Evolutionary conservation across 139 green algal genomes (phyloP), one percentile per base, ranked within the genome.

Genomic region (Axilococcus clingmanii): DNA sequence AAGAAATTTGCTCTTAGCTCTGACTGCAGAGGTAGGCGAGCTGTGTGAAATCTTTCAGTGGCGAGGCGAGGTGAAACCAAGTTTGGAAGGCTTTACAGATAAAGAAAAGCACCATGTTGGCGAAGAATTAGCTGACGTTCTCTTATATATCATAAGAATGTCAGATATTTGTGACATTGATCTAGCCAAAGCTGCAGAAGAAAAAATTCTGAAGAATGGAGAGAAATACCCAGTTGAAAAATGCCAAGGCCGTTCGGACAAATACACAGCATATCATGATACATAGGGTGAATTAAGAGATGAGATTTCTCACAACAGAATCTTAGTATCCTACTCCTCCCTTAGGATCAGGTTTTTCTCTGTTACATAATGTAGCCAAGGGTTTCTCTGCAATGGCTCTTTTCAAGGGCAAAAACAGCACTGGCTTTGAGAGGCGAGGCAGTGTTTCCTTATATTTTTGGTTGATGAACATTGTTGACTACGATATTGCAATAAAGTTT

Each of bases 121-220:
- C 2, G 75, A 93, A 55, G 80, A 87, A 60, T 40, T 93, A 19
- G 67, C 74, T 5, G 83, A 91, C 44, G 76, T 88, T 34, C 66
- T 88, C 42, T 64, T 91, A 36, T 88, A 91, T 44, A 41, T 90
- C 20, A 32, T 89, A 16, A 53, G 79, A 0, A 47, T 89, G 25
- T 59, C 79, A 4, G 82, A 91, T 44, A 40, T 68, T 24, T 91
- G 82, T 49, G 72, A 58, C 5, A 46, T 89, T 2, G 76, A 91
- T 59, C 69, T 91, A 32, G 71, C 45, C 0, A 23, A 34, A 3
- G 81, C 78, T 1, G 72, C 57, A 7, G 12, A 31, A 32, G 40
- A 23, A 68, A 90, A 68, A 37, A 40, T 88, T 11, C 4, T 32
- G 9, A 73, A 77, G 42, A 86, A 88, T 37, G 59, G 40, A 1